Percentiles rank a stretch among this genome's conserved stretches.
These are phyloP conservation scores for Cryptosporidium parvum DNA, from an alignment of 169 alveolate species.

Conservation along the genomic window DNA sequence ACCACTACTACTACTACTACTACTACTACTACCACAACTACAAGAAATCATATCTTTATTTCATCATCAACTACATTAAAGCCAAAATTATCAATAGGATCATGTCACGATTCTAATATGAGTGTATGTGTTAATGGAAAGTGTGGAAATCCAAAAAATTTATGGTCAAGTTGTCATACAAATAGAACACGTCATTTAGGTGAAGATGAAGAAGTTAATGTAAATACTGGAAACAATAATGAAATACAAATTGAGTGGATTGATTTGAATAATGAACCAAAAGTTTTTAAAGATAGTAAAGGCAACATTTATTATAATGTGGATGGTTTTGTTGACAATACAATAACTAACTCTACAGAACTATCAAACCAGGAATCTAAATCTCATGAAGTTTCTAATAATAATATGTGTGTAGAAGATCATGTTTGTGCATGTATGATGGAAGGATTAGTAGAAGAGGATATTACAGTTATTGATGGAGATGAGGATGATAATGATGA, in stretches of 20 bases:
- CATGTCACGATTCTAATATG: not conserved
- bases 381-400: not conserved
- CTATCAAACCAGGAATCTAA: not conserved
- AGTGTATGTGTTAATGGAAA: conserved; percentile 35
- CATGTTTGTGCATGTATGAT: conserved; percentile 15
- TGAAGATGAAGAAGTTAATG: not conserved
- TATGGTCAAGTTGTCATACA: conserved; percentile 31
- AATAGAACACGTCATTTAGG: conserved; percentile 30
- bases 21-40: not conserved
- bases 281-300: not conserved
- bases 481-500: not conserved
- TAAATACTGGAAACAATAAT: not conserved
- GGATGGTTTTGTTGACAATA: conserved; percentile 24
- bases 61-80: not conserved
- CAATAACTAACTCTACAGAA: not conserved
- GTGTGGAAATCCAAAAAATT: conserved; percentile 7
- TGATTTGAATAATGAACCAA: not conserved
- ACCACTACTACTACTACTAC: conserved; percentile 1
- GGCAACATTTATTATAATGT: conserved; percentile 2
- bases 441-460: conserved; percentile 27
- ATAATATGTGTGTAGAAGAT: conserved; percentile 1
- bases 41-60: no score
- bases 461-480: conserved; percentile 39
- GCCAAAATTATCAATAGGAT: conserved; percentile 4
- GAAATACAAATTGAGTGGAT: conserved; percentile 51